phyloP scores from a whole-genome alignment of 1,284 basidiomycete species.

The Cutaneotrichosporon cutaneum region DNA sequence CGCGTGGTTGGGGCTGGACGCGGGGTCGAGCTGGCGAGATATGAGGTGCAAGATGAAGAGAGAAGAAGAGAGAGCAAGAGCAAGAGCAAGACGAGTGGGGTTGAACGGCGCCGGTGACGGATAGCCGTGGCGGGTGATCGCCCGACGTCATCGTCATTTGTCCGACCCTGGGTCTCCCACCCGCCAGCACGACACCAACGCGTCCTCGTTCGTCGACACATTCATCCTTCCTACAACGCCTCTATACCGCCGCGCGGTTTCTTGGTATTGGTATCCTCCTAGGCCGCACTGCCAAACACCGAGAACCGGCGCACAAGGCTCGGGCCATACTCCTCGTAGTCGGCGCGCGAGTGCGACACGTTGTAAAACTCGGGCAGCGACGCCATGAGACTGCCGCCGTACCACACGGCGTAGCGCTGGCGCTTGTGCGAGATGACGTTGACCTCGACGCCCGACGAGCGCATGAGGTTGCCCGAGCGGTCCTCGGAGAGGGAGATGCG shows the following conservation, averaged over 20 bases:
- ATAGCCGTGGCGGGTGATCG: not conserved
- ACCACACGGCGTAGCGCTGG: slow-evolving; percentile 98
- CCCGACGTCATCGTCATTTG: not conserved
- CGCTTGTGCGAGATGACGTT: slow-evolving; percentile 98
- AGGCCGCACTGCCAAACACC: slow-evolving; percentile 87
- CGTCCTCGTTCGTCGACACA: not conserved
- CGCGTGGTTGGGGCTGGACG: too few species aligned
- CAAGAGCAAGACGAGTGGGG: not conserved
- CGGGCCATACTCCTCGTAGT: slow-evolving; percentile 96
- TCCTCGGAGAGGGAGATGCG: slow-evolving; percentile 76
- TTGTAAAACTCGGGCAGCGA: slow-evolving; percentile 96
- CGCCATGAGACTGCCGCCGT: slow-evolving; percentile 90
- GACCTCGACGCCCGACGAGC: slow-evolving; percentile 89
- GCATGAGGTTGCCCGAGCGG: slow-evolving; percentile 72
- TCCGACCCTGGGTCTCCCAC: not conserved
- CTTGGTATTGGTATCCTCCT: slow-evolving; percentile 13
- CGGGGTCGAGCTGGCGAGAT: too few species aligned
- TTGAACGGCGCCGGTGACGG: not conserved
- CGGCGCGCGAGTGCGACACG: slow-evolving; percentile 95
- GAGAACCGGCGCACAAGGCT: slow-evolving; percentile 93
- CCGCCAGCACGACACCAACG: not conserved
- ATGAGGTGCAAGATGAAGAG: too few species aligned
- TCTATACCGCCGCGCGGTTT: not conserved
- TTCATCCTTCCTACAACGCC: slow-evolving; percentile 18
- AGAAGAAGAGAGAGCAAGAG: not conserved